Conservation (phyloP, 2,329 filamentous ascomycete species). For the Colletotrichum tabaci region DNA sequence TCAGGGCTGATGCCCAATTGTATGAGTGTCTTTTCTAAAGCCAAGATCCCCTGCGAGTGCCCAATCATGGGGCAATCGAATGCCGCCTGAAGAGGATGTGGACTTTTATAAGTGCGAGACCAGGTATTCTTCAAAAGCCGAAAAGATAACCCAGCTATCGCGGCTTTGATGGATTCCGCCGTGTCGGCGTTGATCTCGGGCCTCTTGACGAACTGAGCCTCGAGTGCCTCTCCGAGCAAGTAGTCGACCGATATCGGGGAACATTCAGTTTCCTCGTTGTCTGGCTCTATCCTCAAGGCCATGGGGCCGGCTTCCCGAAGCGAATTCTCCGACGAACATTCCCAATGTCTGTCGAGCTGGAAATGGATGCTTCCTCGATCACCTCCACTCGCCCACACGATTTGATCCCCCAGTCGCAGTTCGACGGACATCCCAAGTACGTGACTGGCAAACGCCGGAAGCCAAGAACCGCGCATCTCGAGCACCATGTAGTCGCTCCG, state of each 20-base stretch:
- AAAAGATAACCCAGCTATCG: neutral
- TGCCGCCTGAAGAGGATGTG: no score
- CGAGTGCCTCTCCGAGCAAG: neutral
- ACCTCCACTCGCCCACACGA: neutral
- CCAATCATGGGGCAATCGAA: no score
- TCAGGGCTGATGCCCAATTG: no score
- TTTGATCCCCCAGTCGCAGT: neutral
- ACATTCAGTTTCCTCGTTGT: neutral
- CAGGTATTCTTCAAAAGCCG: fast-evolving
- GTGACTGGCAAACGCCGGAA: neutral
- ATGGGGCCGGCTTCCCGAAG: neutral
- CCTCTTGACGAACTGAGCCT: neutral
- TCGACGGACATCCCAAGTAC: conserved; percentile 19
- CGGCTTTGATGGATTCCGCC: neutral
- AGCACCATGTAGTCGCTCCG: conserved; percentile 10
- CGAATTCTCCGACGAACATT: neutral
- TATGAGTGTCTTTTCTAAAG: no score
- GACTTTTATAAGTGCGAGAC: no score
- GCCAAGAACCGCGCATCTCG: neutral
- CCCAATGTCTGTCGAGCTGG: neutral
- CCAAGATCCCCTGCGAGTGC: no score
- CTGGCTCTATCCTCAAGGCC: neutral
- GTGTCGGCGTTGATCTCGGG: neutral
- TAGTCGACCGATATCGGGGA: neutral
- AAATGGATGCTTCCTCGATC: neutral